phyloP scores from a whole-genome alignment of 768 basidiomycete species.

The Melanogaster broomeanus region DNA sequence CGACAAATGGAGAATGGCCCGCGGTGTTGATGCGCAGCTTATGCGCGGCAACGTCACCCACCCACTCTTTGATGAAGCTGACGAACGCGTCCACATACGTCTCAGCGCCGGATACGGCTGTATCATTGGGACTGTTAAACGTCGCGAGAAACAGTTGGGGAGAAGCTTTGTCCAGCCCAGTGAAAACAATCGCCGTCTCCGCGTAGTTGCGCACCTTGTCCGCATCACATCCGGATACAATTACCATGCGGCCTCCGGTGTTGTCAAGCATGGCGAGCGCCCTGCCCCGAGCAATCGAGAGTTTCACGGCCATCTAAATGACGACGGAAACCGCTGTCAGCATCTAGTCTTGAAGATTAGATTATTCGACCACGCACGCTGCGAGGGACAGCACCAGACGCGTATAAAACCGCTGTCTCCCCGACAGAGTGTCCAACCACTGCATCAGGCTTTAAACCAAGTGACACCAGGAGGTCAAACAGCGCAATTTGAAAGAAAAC shows the following conservation, averaged over 20 bases:
- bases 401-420: constrained; percentile 45
- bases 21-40: constrained; percentile 39
- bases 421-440: constrained; percentile 51
- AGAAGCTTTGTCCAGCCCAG: constrained; percentile 1
- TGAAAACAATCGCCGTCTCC: not conserved
- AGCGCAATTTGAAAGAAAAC: constrained; percentile 49
- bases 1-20: constrained; percentile 41
- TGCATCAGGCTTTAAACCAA: constrained; percentile 39
- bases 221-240: constrained; percentile 34
- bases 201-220: constrained; percentile 20
- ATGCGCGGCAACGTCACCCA: constrained; percentile 35
- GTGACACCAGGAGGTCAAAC: constrained; percentile 38
- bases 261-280: constrained; percentile 37
- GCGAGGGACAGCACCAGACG: constrained; percentile 43
- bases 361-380: constrained; percentile 12
- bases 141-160: constrained; percentile 39
- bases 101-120: constrained; percentile 41
- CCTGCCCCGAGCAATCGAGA: constrained; percentile 45
- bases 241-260: constrained; percentile 45
- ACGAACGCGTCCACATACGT: constrained; percentile 4
- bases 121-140: constrained; percentile 40
- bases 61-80: not conserved
- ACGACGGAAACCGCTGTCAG: too few relatives aligned
- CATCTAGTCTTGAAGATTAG: not conserved
- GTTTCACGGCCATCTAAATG: constrained; percentile 39